Evolutionary conservation across 176 grass and related monocot species (phyloP).

Genomic region (Melocanna baccifera): DNA sequence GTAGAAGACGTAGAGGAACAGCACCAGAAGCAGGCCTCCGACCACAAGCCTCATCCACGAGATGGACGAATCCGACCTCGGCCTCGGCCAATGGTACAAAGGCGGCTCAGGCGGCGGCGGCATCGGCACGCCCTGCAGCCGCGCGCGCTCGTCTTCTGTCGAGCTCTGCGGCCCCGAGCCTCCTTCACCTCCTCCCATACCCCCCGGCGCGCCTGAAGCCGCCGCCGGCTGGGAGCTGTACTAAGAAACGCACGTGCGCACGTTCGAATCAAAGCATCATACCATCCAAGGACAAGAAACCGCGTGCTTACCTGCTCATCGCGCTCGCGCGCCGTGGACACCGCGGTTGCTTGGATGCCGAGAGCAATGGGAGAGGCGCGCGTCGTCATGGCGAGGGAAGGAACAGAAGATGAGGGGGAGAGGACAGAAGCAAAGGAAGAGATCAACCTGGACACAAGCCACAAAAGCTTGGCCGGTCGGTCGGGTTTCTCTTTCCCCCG

Average conservation of each 20-base stretch:
- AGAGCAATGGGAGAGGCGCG: slow-evolving; percentile 21
- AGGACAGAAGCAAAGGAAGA: slow-evolving; percentile 29
- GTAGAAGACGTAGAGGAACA: slow-evolving; percentile 50
- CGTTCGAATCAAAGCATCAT: neutral
- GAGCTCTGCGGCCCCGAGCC: neutral
- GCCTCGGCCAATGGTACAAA: neutral
- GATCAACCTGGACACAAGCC: neutral
- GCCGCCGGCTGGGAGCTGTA: neutral
- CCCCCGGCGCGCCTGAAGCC: neutral
- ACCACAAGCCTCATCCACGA: slow-evolving; percentile 56
- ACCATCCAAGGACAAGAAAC: too few species aligned
- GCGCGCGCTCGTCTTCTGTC: slow-evolving; percentile 29
- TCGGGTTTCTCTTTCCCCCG: neutral
- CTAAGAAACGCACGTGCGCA: neutral
- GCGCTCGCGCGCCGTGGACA: slow-evolving; percentile 17
- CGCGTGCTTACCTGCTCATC: slow-evolving; percentile 32
- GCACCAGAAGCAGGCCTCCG: slow-evolving; percentile 31
- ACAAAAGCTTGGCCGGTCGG: neutral
- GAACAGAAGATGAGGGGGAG: neutral
- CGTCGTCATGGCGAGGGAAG: slow-evolving; percentile 34
- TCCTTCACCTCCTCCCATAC: neutral
- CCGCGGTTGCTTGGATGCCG: slow-evolving; percentile 26
- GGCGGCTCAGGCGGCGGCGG: neutral
- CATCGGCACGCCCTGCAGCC: slow-evolving; percentile 33
- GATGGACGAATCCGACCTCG: slow-evolving; percentile 10